Evolutionary conservation across 2,329 filamentous ascomycete genomes (phyloP).

Genomic region (Talaromyces albobiverticillius): DNA sequence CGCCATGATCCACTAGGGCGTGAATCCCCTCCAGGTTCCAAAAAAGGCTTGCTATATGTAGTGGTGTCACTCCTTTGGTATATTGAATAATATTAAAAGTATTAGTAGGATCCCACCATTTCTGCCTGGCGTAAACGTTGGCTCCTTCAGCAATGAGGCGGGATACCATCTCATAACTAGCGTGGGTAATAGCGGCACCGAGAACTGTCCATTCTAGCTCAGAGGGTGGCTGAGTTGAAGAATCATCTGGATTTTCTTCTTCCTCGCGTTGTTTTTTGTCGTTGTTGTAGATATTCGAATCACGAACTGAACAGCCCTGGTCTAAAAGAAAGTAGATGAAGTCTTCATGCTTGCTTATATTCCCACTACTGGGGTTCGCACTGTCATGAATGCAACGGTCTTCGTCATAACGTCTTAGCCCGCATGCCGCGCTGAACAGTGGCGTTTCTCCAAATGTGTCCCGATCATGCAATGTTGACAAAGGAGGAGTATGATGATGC

Average conservation of each 20-base stretch:
- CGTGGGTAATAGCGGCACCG: slow-evolving; percentile 14
- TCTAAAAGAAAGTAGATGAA: slow-evolving; percentile 3
- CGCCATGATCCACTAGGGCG: slow-evolving; percentile 10
- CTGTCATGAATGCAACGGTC: background rate
- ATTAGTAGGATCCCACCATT: background rate
- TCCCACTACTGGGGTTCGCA: background rate
- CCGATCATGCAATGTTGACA: slow-evolving; percentile 10
- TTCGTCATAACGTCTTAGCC: background rate
- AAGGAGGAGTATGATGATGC: slow-evolving; percentile 17
- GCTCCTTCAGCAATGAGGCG: slow-evolving; percentile 19
- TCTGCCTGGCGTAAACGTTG: slow-evolving; percentile 15
- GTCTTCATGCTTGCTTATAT: background rate
- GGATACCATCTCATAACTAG: slow-evolving; percentile 15
- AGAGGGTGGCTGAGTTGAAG: background rate
- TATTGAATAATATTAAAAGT: background rate
- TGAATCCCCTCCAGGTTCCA: slow-evolving; percentile 5
- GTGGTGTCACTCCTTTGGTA: background rate
- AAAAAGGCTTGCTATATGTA: slow-evolving; percentile 1
- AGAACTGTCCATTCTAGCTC: background rate
- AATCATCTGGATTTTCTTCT: background rate
- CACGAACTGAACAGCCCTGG: slow-evolving; percentile 1
- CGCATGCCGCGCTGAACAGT: background rate
- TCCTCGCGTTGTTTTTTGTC: background rate
- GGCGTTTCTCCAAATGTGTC: background rate
- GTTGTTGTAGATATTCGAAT: background rate